A percentile compares a stretch with the other conserved stretches of the same genome.
phyloP scores from a whole-genome alignment of 106 monocot species.

The Chionographis japonica region DNA sequence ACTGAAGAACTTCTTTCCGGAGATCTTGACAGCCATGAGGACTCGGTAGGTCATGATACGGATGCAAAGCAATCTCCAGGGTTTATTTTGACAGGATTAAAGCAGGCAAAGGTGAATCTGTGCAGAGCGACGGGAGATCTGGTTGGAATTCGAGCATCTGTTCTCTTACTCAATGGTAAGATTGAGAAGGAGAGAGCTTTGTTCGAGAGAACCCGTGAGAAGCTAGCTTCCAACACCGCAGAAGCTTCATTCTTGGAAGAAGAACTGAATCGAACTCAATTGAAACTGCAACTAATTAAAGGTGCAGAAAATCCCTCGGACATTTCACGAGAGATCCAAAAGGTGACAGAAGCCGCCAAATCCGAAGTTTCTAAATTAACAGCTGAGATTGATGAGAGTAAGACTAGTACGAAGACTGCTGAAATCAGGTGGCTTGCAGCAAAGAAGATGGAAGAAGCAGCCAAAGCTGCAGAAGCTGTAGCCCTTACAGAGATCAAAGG shows the following conservation, averaged over 20 bases:
- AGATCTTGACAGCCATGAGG: constrained; percentile 8
- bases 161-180: constrained; percentile 46
- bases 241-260: constrained; percentile 54
- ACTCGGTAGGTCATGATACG: neutral
- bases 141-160: constrained; percentile 37
- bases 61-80: constrained; percentile 31
- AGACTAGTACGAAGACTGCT: constrained; percentile 42
- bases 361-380: constrained; percentile 44
- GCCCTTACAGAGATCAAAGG: constrained; percentile 57
- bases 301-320: constrained; percentile 24
- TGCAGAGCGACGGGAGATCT: constrained; percentile 56
- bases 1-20: constrained; percentile 10
- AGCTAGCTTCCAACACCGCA: constrained; percentile 39
- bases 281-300: constrained; percentile 33
- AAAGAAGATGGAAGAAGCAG: constrained; percentile 79
- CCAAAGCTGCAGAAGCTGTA: constrained; percentile 57
- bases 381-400: constrained; percentile 58
- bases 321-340: constrained; percentile 49
- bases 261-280: constrained; percentile 43
- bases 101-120: constrained; percentile 77
- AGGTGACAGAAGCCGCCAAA: constrained; percentile 39
- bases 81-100: constrained; percentile 49
- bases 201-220: constrained; percentile 52
- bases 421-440: constrained; percentile 63
- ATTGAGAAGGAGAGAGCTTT: constrained; percentile 53